A percentile compares a stretch with the other conserved stretches of the same genome.
phyloP scores from a whole-genome alignment of 305 asterid genomes.

The Plantago lanceolata region DNA sequence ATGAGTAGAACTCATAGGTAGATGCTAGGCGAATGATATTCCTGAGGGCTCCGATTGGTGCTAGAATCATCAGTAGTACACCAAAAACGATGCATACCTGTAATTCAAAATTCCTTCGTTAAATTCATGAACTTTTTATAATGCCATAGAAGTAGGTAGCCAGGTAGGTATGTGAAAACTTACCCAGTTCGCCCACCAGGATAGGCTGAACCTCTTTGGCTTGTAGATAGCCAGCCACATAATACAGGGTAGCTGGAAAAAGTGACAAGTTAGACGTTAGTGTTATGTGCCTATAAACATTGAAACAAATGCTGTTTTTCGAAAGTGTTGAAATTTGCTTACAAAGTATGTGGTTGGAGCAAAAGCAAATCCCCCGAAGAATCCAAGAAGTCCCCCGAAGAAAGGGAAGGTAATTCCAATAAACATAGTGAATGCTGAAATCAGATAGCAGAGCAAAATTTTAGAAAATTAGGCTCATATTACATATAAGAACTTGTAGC shows the following conservation, averaged over 20 bases:
- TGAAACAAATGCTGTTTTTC: not conserved
- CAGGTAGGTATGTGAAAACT: conserved; percentile 8
- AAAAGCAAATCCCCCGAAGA: conserved; percentile 86
- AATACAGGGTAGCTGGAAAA: conserved; percentile 71
- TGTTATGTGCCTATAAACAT: not conserved
- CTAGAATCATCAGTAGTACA: conserved; percentile 56
- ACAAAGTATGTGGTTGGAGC: conserved; percentile 90
- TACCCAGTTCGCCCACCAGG: conserved; percentile 78
- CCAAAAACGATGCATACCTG: conserved; percentile 82
- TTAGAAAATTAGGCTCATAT: not conserved
- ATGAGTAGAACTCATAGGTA: conserved; percentile 45
- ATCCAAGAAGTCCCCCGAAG: conserved; percentile 77
- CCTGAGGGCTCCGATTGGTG: conserved; percentile 80
- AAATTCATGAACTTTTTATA: not conserved
- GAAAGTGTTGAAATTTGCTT: conserved; percentile 29
- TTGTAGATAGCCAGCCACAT: conserved; percentile 80
- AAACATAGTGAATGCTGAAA: conserved; percentile 77
- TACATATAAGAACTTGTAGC: not conserved
- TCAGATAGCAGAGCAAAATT: not conserved
- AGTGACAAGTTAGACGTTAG: not conserved
- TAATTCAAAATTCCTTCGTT: conserved; percentile 12
- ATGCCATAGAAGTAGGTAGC: not conserved
- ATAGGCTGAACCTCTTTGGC: conserved; percentile 61
- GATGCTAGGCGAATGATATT: conserved; percentile 48
- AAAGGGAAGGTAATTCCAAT: conserved; percentile 72